Conservation (phyloP, 495 filamentous ascomycete species). For the Trichodelitschia bisporula region DNA sequence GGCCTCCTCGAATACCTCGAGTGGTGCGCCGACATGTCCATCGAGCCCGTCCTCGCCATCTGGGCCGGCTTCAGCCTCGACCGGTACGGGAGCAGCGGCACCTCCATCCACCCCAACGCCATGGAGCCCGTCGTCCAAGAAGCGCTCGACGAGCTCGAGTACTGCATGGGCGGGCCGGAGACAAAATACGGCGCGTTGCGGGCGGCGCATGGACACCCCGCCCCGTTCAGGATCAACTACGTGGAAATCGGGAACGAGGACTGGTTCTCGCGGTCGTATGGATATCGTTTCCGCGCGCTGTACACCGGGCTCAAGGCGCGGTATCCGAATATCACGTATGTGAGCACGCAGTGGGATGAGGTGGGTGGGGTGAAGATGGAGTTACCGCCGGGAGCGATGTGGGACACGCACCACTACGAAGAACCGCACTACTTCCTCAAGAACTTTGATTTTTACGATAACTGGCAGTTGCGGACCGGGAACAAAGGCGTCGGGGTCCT, state of each 20-base stretch:
- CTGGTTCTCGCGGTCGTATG: constrained; percentile 19
- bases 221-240: constrained; percentile 23
- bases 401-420: constrained; percentile 11
- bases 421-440: constrained; percentile 4
- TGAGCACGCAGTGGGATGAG: constrained; percentile 18
- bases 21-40: constrained; percentile 37
- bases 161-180: constrained; percentile 7
- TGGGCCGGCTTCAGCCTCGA: constrained; percentile 38
- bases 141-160: constrained; percentile 12
- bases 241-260: constrained; percentile 35
- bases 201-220: constrained; percentile 21
- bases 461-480: constrained; percentile 11
- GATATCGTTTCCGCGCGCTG: constrained; percentile 22
- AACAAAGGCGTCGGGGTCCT: constrained; percentile 7
- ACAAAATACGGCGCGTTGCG: constrained; percentile 22
- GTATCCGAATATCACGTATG: constrained; percentile 25
- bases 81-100: constrained; percentile 2
- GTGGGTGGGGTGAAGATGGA: constrained; percentile 10
- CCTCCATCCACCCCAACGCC: constrained; percentile 2
- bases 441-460: constrained; percentile 12
- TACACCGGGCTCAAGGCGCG: constrained; percentile 23
- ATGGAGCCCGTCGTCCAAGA: constrained; percentile 9
- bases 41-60: constrained; percentile 30
- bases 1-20: constrained; percentile 39
- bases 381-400: constrained; percentile 18